phyloP scores from a whole-genome alignment of 2,329 filamentous ascomycete species.

The Escovopsis sp. region DNA sequence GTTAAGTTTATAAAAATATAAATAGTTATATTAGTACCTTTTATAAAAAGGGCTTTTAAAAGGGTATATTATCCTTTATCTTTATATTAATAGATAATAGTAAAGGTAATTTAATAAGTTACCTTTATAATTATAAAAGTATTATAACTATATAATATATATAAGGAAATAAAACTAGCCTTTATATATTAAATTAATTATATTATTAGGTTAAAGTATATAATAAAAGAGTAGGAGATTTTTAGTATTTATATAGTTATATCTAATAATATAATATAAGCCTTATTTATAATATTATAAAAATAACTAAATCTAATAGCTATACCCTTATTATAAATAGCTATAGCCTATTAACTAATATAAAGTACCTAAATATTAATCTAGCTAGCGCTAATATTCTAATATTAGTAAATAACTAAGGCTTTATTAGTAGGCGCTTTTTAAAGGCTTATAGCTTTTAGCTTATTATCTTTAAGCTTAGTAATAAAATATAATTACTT shows the following conservation, averaged over 20 bases:
- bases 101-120: background rate
- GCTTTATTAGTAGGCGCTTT: background rate
- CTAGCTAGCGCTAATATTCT: too few species aligned
- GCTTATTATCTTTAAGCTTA: background rate
- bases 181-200: background rate
- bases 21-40: background rate
- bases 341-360: background rate
- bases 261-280: background rate
- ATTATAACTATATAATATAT: background rate
- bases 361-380: background rate
- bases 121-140: background rate
- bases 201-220: too few species aligned
- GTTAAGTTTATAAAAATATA: background rate
- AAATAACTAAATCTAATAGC: background rate
- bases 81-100: background rate
- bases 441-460: too few species aligned
- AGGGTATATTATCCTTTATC: background rate
- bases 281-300: background rate
- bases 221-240: background rate
- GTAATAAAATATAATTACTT: background rate
- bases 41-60: background rate
- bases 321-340: background rate
- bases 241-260: background rate
- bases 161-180: background rate
- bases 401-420: too few species aligned